phyloP scores from a whole-genome alignment of 192 early-diverging fungal species.

The Glomus cerebriforme region DNA sequence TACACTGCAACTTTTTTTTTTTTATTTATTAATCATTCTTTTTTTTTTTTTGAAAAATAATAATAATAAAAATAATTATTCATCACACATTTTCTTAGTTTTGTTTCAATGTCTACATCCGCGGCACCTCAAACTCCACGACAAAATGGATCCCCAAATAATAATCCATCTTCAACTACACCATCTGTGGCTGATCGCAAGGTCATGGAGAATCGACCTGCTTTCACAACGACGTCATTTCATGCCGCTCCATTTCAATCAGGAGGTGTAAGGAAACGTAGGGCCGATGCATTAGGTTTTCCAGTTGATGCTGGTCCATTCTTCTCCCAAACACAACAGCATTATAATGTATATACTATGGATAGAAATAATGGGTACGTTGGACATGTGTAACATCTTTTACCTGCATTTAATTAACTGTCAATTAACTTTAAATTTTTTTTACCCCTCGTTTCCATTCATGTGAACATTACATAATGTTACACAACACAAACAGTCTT shows the following conservation, averaged over 20 bases:
- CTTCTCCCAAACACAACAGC: constrained; percentile 68
- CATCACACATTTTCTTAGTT: not conserved
- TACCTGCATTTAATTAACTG: not conserved
- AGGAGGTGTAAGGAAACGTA: constrained; percentile 16
- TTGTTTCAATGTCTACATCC: constrained; percentile 23
- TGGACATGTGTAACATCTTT: not conserved
- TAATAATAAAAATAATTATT: too few species aligned
- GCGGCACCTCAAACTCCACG: not conserved
- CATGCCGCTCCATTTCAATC: constrained; percentile 18
- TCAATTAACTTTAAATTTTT: not conserved
- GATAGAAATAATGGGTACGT: constrained; percentile 57
- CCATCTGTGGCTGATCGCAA: constrained; percentile 14
- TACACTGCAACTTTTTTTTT: too few species aligned
- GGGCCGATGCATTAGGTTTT: constrained; percentile 22
- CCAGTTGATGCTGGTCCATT: constrained; percentile 63
- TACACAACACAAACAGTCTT: constrained; percentile 41
- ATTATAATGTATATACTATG: constrained; percentile 64
- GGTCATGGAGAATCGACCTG: constrained; percentile 12
- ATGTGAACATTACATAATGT: not conserved
- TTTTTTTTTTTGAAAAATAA: not conserved
- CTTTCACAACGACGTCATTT: constrained; percentile 28
- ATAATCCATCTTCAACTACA: not conserved
- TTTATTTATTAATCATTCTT: not conserved
- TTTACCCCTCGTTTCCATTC: not conserved
- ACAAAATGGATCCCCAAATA: constrained; percentile 15